Percentiles rank a stretch among this genome's conserved stretches.
Evolutionary conservation across 129 eudicot genomes (phyloP).

Genomic region (Heracleum sosnowskyi): DNA sequence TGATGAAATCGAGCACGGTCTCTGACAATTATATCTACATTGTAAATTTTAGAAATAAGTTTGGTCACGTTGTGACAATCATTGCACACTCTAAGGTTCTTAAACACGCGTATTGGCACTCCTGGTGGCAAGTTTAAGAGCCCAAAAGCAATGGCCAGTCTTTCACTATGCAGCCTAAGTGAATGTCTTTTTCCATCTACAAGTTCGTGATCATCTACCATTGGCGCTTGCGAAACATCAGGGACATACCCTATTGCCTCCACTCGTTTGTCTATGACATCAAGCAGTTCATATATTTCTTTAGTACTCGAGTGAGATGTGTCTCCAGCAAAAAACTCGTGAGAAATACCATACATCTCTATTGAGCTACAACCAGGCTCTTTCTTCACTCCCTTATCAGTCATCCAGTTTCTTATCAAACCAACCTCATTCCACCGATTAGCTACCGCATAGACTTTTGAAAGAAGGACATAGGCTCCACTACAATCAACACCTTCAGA

Average conservation of each 20-base stretch:
- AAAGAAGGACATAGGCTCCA: constrained; percentile 66
- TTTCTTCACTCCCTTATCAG: constrained; percentile 60
- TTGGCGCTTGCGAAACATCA: constrained; percentile 37
- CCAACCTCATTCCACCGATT: constrained; percentile 76
- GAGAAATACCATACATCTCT: constrained; percentile 60
- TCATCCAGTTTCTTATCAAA: constrained; percentile 55
- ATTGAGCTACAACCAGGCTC: constrained; percentile 86
- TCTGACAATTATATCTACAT: constrained; percentile 50
- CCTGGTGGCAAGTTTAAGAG: constrained; percentile 34
- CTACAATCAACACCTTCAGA: constrained; percentile 39
- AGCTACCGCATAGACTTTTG: constrained; percentile 71
- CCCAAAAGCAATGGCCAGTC: constrained; percentile 45
- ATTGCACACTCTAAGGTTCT: constrained; percentile 46
- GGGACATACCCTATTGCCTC: constrained; percentile 32
- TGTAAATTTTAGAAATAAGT: constrained; percentile 27
- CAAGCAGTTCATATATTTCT: constrained; percentile 30
- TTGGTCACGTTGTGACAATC: constrained; percentile 50
- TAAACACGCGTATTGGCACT: constrained; percentile 37
- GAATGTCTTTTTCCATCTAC: constrained; percentile 25
- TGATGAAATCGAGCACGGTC: constrained; percentile 54
- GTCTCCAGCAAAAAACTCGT: constrained; percentile 84
- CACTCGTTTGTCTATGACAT: constrained; percentile 29
- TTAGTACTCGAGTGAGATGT: constrained; percentile 37
- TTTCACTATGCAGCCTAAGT: constrained; percentile 48
- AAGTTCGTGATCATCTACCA: constrained; percentile 43